A percentile compares a stretch with the other conserved stretches of the same genome.
These are phyloP conservation scores for Oldenlandia corymbosa DNA, from an alignment of 257 asterid species.

Conservation along the genomic window DNA sequence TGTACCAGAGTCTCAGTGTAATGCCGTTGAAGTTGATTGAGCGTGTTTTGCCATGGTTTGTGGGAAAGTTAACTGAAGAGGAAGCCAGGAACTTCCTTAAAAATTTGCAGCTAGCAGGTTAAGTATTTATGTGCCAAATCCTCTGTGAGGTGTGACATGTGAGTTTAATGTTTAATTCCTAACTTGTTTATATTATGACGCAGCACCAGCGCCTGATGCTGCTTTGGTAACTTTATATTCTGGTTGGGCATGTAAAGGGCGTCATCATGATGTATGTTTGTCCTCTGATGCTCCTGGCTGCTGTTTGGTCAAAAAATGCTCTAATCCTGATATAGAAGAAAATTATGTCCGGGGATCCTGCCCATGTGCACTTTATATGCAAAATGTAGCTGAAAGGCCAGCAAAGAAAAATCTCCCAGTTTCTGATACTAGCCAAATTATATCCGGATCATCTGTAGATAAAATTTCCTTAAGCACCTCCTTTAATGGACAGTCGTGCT, in stretches of 20 bases:
- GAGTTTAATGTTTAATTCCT: slow-evolving; percentile 11
- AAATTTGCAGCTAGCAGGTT: slow-evolving; percentile 46
- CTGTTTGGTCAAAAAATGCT: slow-evolving; percentile 25
- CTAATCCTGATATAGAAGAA: slow-evolving; percentile 23
- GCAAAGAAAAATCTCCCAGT: slow-evolving; percentile 24
- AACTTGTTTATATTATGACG: slow-evolving; percentile 18
- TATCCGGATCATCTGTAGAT: slow-evolving; percentile 16
- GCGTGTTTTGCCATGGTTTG: slow-evolving; percentile 45
- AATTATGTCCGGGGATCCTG: slow-evolving; percentile 25
- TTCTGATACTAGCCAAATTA: slow-evolving; percentile 7
- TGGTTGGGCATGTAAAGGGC: slow-evolving; percentile 53
- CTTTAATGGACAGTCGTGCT: slow-evolving; percentile 32
- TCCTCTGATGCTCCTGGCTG: slow-evolving; percentile 32
- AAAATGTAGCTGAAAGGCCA: slow-evolving; percentile 28
- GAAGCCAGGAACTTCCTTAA: slow-evolving; percentile 34
- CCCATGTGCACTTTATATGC: slow-evolving; percentile 24
- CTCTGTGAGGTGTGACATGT: background rate
- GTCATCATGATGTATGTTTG: slow-evolving; percentile 32
- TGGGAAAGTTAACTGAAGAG: slow-evolving; percentile 32
- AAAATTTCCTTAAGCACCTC: slow-evolving; percentile 13
- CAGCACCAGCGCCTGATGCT: slow-evolving; percentile 38
- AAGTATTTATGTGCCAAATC: background rate
- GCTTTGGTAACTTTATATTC: slow-evolving; percentile 40
- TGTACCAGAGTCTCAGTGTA: slow-evolving; percentile 37
- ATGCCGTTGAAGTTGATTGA: slow-evolving; percentile 49